phyloP scores from a whole-genome alignment of 805 yeast species.

The Wickerhamiella lipophila region DNA sequence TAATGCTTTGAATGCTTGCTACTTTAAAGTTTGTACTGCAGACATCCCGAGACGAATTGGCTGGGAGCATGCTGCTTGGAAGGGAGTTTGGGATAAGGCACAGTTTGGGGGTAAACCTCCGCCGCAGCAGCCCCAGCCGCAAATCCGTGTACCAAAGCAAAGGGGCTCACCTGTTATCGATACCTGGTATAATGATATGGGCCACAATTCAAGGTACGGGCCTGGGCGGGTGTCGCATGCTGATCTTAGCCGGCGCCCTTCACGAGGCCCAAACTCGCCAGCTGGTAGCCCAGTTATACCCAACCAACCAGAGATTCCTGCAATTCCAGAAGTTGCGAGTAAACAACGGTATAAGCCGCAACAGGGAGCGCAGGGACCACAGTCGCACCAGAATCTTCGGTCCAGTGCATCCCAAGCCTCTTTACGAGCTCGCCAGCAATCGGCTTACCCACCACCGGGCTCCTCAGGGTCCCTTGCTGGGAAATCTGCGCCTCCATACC shows the following conservation, averaged over 20 bases:
- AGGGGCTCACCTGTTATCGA: not conserved
- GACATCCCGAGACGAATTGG: constrained; percentile 38
- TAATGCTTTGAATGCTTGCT: constrained; percentile 40
- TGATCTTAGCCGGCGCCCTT: constrained; percentile 1
- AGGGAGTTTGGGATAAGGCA: not conserved
- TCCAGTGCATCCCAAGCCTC: not conserved
- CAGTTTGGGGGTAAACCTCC: not conserved
- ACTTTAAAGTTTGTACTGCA: constrained; percentile 44
- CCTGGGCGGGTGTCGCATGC: constrained; percentile 1
- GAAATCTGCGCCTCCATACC: not conserved
- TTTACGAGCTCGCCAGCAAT: not conserved
- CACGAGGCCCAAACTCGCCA: constrained; percentile 5
- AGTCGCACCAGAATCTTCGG: not conserved
- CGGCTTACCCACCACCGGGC: not conserved
- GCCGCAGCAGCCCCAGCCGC: not conserved
- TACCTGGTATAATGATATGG: not conserved
- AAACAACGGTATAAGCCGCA: constrained; percentile 6
- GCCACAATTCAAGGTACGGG: constrained; percentile 2
- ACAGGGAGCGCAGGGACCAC: not conserved
- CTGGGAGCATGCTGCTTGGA: constrained; percentile 4
- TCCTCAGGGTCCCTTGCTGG: too few relatives aligned
- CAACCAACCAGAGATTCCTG: not conserved
- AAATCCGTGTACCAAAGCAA: not conserved
- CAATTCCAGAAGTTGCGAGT: not conserved
- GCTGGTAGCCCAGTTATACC: not conserved